Percentiles rank a stretch among this genome's conserved stretches.
Evolutionary conservation across 2,329 filamentous ascomycete genomes (phyloP).

Genomic region (Elsinoe necatrix): DNA sequence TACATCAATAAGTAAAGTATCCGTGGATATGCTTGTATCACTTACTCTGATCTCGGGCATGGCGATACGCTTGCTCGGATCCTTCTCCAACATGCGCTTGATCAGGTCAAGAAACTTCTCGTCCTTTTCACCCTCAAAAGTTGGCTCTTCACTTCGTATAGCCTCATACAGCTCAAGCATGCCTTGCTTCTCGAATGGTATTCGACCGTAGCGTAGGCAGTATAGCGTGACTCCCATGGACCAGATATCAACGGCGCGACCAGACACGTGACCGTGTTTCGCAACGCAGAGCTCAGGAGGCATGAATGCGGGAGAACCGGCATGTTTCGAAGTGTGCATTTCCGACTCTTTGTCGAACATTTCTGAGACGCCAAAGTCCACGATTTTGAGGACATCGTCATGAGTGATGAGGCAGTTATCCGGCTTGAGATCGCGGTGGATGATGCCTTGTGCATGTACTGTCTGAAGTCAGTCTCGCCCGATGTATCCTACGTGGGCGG

Average conservation of each 20-base stretch:
- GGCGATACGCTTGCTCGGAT: conserved; percentile 70
- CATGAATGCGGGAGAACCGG: conserved; percentile 88
- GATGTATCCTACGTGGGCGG: background rate
- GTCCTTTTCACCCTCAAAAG: conserved; percentile 56
- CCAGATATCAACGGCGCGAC: conserved; percentile 90
- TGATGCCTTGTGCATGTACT: conserved; percentile 90
- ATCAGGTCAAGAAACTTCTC: conserved; percentile 69
- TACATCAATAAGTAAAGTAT: conserved; percentile 33
- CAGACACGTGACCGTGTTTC: conserved; percentile 79
- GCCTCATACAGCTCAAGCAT: conserved; percentile 84
- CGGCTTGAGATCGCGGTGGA: conserved; percentile 95
- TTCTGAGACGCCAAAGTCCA: conserved; percentile 98
- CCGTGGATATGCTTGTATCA: conserved; percentile 16
- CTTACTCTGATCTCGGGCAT: conserved; percentile 76
- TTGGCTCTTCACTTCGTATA: conserved; percentile 63
- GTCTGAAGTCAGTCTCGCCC: conserved; percentile 3
- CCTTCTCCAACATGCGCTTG: conserved; percentile 66
- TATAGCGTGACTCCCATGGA: conserved; percentile 96
- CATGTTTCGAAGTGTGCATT: conserved; percentile 89
- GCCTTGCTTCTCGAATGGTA: conserved; percentile 73
- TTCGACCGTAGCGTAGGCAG: conserved; percentile 77
- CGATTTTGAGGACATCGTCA: conserved; percentile 91
- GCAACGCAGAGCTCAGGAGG: conserved; percentile 85
- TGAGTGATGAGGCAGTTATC: conserved; percentile 87
- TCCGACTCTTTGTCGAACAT: conserved; percentile 86